These are phyloP conservation scores for Fusarium albidum DNA, from an alignment of 2,329 filamentous ascomycete genomes.

Conservation along the genomic window DNA sequence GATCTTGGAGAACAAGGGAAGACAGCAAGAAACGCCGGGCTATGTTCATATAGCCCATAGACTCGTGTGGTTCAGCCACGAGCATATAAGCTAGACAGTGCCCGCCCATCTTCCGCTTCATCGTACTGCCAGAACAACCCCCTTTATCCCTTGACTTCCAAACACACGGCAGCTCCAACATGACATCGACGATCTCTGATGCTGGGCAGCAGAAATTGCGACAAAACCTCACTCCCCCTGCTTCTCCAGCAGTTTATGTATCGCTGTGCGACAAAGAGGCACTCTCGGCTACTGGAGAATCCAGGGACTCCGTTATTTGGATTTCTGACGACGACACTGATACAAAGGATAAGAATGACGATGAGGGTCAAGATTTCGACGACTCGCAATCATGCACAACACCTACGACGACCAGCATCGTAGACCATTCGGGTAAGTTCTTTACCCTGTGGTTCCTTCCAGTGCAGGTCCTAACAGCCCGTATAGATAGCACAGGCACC, in stretches of 20 bases:
- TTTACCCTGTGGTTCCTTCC: background rate
- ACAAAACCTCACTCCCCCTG: background rate
- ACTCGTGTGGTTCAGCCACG: background rate
- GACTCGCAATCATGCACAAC: constrained; percentile 5
- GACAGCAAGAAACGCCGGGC: background rate
- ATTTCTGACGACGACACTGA: constrained; percentile 8
- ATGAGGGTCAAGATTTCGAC: background rate
- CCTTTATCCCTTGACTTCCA: background rate
- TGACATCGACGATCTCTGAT: background rate
- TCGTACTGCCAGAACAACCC: background rate
- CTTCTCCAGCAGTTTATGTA: background rate
- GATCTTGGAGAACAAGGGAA: background rate
- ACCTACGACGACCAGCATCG: background rate
- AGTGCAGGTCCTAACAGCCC: constrained; percentile 2
- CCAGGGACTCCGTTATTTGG: background rate
- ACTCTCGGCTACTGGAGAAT: background rate
- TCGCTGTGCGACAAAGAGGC: background rate
- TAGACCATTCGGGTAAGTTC: constrained; percentile 11
- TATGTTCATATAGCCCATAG: background rate
- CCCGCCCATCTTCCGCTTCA: background rate
- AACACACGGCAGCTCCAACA: background rate
- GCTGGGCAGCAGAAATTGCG: background rate
- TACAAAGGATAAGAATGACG: constrained; percentile 5
- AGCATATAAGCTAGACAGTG: constrained; percentile 1
- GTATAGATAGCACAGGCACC: constrained; percentile 14